Evolutionary conservation across 2,329 filamentous ascomycete species (phyloP).

Genomic region (Xylaria arbuscula): DNA sequence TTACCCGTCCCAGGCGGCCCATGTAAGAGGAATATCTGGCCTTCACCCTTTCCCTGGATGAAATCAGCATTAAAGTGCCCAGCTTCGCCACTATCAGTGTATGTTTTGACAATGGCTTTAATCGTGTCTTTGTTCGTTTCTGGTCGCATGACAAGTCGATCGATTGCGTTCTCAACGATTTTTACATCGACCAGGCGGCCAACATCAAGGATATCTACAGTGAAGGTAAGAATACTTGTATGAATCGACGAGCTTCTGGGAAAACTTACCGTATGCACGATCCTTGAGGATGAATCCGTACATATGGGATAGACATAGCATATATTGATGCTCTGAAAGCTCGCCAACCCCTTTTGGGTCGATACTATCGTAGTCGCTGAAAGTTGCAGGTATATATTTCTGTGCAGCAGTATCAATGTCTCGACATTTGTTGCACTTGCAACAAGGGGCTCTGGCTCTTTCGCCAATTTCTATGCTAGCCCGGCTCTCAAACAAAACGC

Average conservation of each 20-base stretch:
- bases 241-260: neutral
- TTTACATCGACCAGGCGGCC: constrained; percentile 22
- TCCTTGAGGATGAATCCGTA: constrained; percentile 37
- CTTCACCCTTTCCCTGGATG: constrained; percentile 38
- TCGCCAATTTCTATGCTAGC: constrained; percentile 21
- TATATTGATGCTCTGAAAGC: constrained; percentile 37
- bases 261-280: constrained; percentile 31
- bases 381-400: constrained; percentile 29
- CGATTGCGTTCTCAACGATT: constrained; percentile 34
- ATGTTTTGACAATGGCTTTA: constrained; percentile 37
- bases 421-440: constrained; percentile 30
- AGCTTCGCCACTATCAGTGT: constrained; percentile 26
- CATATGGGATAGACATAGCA: constrained; percentile 36
- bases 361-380: constrained; percentile 36
- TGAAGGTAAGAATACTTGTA: neutral
- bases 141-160: constrained; percentile 35
- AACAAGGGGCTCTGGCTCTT: constrained; percentile 33
- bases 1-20: constrained; percentile 37
- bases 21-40: constrained; percentile 35
- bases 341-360: constrained; percentile 21
- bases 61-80: constrained; percentile 34
- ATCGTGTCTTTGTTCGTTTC: constrained; percentile 35
- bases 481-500: neutral
- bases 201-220: constrained; percentile 32
- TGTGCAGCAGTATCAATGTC: constrained; percentile 20